Evolutionary conservation across 495 filamentous ascomycete genomes (phyloP), one percentile per base, ranked within the genome.

Genomic region (Thermothielavioides terrestris): DNA sequence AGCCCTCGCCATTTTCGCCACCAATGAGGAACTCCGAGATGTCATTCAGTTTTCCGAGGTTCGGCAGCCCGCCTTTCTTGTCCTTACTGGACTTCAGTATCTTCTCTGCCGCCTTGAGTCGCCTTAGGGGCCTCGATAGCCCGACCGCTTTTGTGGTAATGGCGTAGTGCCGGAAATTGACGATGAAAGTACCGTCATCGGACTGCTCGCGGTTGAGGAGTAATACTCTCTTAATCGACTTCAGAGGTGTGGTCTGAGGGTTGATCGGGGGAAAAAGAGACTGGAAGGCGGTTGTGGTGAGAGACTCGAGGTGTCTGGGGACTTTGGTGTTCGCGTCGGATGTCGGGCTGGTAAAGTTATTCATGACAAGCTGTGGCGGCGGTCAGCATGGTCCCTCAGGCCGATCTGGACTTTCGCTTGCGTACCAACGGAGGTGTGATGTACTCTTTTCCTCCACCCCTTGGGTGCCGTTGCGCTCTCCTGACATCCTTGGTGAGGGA

Each of bases 191-290:
- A 14, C 77, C 80, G 30, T 83, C 77, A 11, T 82, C 72, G 54
- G 41, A 73, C 66, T 31, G 62, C 65, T 91, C 87, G 42, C 94
- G 81, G 68, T 96, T 95, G 49, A 97, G 74, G 32, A 97, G 77
- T 46, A 99, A 77, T 3, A 97, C 84, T 56, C 94, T 82, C 46
- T 84, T 84, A 60, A 97, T 95, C 11, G 88, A 88, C 34, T 84
- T 80, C 27, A 97, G 75, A 7, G 94, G 89, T 1, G 87, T 94
- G 20, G 77, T 80, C 63, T 95, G 88, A 0, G 92, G 94, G 57
- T 90, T 89, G 68, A 99, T 96, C 2, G 89, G 88, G 17, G 92
- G 91, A 62, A 99, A 97, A 30, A 99, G 79, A 2, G 87, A 94
- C 65, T 96, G 92, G 70, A 97, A 99, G 56, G 95, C 80, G 31